Base-by-base conservation (phyloP, 345 rosid species). In the Arabidopsis suecica region DNA sequence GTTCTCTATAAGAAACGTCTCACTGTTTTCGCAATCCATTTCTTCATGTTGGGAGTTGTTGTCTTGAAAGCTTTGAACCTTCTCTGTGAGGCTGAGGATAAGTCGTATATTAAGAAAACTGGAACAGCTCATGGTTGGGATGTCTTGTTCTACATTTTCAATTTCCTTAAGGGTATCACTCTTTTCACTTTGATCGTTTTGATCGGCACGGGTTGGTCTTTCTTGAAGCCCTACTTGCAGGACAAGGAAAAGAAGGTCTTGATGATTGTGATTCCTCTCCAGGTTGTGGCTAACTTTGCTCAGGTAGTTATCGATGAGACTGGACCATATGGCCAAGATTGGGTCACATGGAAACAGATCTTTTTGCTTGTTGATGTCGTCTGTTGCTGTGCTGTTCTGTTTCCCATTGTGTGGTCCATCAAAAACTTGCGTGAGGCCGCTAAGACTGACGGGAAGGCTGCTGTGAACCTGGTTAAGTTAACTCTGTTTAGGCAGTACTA, bases 121-220 rank as follows among this genome's bases (percentile, higher is more conserved):
- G 97, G 99, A n/a, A 84, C 82, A 22, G 99, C 97, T 0, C 99
- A 90, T 28, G 99, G 97, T 0, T 91, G 99, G 99, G 99, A 95
- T 77, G 92, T 95, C 48, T 44, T 92, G 81, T 95, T 95, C 70
- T 95, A 95, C 73, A 90, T 95, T 2, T 92, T 95, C 82, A 95
- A 93, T 57, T 95, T 95, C 83, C 78, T 95, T 45, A 95, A 95
- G 73, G 99, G 99, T 7, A 87, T 95, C 78, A 84, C 84, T 33
- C 86, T 95, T 7, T 95, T 95, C 81, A 90, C 97, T 14, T 51
- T 95, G 74, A 95, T 95, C 75, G 99, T 92, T 68, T 76, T 95
- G 89, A 95, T 95, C 30, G 97, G 97, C 0, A 92, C 99, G 0
- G 97, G 99, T 1, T 95, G 99, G 97, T 90, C 99, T 37, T 90